Evolutionary conservation across 768 basidiomycete species (phyloP), one percentile per base, ranked within the genome.

Genomic region (Clathrus columnatus): DNA sequence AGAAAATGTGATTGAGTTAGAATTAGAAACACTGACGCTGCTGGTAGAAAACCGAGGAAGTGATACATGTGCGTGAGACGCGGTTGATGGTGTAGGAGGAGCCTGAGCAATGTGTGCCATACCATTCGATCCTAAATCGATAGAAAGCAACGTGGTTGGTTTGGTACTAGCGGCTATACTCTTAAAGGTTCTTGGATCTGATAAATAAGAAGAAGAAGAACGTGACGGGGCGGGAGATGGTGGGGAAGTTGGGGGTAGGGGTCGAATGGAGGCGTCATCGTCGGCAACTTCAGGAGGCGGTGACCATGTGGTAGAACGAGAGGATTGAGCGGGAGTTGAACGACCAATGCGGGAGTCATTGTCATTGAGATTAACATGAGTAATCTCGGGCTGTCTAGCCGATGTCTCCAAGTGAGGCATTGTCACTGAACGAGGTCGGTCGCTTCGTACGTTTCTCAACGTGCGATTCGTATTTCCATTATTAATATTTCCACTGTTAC

Each of bases 51-150:
- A 54, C 27, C 53, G 42, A 7, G 53, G 53, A 7, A 54, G 46
- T 14, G 51, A 50, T 55, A 51, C 42, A 27, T 27, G 48, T 20
- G 53, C 23, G 14, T 10, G 51, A 7, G 56, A 47, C 26, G 46
- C 48, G 5, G 79, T 71, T 7, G 74, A 71, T 0, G 84, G 79
- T 23, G 85, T 84, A 30, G 72, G 63, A 41, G 88, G 83, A 8
- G 82, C 89, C 65, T 95, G 88, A 5, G 92, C 92, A 61, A 95
- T 95, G 68, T 95, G 91, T 0, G 87, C 92, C 76, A 92, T 84
- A 11, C 87, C 87, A 60, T 83, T 83, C 6, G 83, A 80, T 7
- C 65, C 64, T 23, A 91, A 67, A 63, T 97, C 94, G 59, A 95
- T 81, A 61, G 88, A 91, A n/a, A 96, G 74, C 23, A 97, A 69